Percentiles rank a stretch among this genome's conserved stretches.
Conservation (phyloP, 768 basidiomycete genomes). For the Russula sp. region DNA sequence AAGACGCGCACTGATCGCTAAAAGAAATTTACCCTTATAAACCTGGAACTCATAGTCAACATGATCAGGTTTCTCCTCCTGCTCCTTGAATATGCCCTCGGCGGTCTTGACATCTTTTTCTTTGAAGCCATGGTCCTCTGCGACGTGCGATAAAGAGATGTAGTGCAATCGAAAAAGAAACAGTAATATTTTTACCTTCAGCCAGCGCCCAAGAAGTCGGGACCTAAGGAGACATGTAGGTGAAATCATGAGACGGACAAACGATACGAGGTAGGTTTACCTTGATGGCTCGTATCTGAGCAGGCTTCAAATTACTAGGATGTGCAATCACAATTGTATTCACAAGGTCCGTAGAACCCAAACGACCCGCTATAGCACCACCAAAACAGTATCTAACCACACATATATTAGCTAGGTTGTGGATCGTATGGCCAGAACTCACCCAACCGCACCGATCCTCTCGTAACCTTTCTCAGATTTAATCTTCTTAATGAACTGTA, state of each 20-base stretch:
- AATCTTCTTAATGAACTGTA: conserved; percentile 40
- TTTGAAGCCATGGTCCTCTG: conserved; percentile 40
- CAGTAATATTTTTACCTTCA: conserved; percentile 35
- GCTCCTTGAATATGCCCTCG: conserved; percentile 36
- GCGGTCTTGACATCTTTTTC: conserved; percentile 33
- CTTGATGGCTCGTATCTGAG: conserved; percentile 41
- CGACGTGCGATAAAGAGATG: neutral
- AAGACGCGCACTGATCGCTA: neutral
- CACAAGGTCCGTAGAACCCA: conserved; percentile 38
- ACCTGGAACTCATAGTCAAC: conserved; percentile 40
- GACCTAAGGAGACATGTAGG: conserved; percentile 5
- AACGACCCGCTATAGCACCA: conserved; percentile 35
- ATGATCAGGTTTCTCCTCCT: conserved; percentile 34
- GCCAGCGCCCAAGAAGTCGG: conserved; percentile 39
- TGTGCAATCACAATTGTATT: conserved; percentile 44
- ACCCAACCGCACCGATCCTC: conserved; percentile 47
- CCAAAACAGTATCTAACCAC: conserved; percentile 42
- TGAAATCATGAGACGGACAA: conserved; percentile 30
- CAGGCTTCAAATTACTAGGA: conserved; percentile 37
- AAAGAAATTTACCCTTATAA: conserved; percentile 37
- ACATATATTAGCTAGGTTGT: neutral
- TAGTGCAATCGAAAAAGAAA: neutral
- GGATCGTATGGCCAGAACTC: conserved; percentile 14
- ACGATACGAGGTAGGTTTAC: conserved; percentile 25
- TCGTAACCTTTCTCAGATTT: conserved; percentile 42